Base-by-base conservation (phyloP, 1,139 yeast species). In the Sugiyamaella castrensis region DNA sequence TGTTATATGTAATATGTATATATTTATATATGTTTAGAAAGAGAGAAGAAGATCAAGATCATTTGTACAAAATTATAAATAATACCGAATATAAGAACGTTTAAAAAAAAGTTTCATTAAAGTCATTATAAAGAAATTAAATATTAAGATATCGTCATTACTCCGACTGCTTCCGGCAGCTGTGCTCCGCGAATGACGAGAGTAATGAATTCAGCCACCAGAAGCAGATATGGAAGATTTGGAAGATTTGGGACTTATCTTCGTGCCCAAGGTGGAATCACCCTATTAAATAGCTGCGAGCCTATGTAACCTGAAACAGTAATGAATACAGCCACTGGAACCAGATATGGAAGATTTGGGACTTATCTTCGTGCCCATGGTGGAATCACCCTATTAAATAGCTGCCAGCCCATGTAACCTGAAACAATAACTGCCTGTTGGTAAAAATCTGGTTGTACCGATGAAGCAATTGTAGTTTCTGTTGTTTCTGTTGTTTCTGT, bases 341-440 rank as follows among this genome's bases (percentile, higher is more conserved):
- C 15, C 19, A 13, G 16, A 27, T 31, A 33, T 11, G 13, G 13
- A n/a, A 4, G 33, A 10, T 29, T 27, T 12, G 38, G 24, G 3
- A 10, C 36, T 29, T 42, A 50, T 40, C 50, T 44, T 37, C 52
- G 45, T 10, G 49, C 56, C 61, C 61, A 57, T 13, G 57, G 55
- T 12, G 57, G 51, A 15, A 48, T 36, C 26, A 57, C 49, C 24
- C 46, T 47, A 49, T 50, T 56, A 48, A 58, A 46, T 8, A 59
- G 44, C 42, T 51, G 53, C 61, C 61, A 57, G 8, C 62, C 62
- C 50, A 59, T 45, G 45, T 59, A 59, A 2, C 62, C 62, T 5
- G 61, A 54, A 4, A 58, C 61, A 8, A 57, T 52, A 24, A 50
- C 56, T 10, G 55, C 59, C 37, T 59, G 62, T 33, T 59, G 59